Percentiles rank a stretch among this genome's conserved stretches.
These are phyloP conservation scores for Scalesia atractyloides DNA, from an alignment of 129 eudicot species.

Conservation along the genomic window DNA sequence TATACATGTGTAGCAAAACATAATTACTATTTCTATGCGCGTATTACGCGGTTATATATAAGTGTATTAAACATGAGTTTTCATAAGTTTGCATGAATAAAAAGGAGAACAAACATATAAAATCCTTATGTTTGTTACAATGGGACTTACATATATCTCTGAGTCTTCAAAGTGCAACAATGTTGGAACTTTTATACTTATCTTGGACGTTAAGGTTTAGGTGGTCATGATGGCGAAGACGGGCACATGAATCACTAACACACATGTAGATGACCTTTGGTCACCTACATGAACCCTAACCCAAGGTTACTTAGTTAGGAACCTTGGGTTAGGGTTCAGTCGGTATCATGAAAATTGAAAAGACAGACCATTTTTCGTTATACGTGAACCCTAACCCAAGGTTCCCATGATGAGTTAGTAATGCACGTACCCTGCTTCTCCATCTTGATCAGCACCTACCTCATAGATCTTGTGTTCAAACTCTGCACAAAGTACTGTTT, in stretches of 20 bases:
- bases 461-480: slow-evolving; percentile 28
- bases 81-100: background rate
- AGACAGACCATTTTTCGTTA: no score
- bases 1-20: background rate
- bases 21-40: background rate
- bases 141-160: slow-evolving; percentile 6
- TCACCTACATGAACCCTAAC: slow-evolving; percentile 5
- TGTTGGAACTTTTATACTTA: background rate
- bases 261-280: no score
- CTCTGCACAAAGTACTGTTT: slow-evolving; percentile 22
- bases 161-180: slow-evolving; percentile 21
- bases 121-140: background rate
- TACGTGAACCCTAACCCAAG: no score
- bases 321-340: background rate
- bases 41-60: background rate
- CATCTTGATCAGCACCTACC: slow-evolving; percentile 95
- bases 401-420: slow-evolving; percentile 53
- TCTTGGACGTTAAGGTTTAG: slow-evolving; percentile 32
- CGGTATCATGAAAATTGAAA: no score
- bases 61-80: background rate
- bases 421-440: slow-evolving; percentile 99
- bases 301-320: background rate
- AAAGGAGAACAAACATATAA: background rate
- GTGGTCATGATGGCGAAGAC: slow-evolving; percentile 96
- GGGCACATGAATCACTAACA: slow-evolving; percentile 91